These are phyloP conservation scores for Sicyos baderoa DNA, from an alignment of 306 rosid genomes.

Conservation along the genomic window DNA sequence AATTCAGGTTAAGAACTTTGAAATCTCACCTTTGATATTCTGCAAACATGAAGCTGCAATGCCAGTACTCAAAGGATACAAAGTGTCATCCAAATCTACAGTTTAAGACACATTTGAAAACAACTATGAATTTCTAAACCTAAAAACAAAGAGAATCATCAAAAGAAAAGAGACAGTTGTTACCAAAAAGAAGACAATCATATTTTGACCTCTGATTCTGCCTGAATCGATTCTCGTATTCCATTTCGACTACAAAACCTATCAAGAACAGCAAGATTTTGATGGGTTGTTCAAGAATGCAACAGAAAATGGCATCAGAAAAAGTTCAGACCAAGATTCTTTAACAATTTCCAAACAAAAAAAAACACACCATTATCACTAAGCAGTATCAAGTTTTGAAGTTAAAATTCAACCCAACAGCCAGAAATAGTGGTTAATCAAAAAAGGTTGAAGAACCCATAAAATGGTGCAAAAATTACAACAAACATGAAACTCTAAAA, in stretches of 20 bases:
- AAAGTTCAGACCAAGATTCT: not conserved
- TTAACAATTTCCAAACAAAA: not conserved
- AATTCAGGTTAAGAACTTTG: not conserved
- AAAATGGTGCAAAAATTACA: not conserved
- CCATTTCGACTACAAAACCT: slow-evolving; percentile 53
- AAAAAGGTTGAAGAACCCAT: not conserved
- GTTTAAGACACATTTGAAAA: not conserved
- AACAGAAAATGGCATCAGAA: not conserved
- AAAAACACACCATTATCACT: not conserved
- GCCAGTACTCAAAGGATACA: slow-evolving; percentile 73
- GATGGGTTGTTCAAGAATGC: not conserved
- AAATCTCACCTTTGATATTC: slow-evolving; percentile 65
- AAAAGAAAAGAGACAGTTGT: slow-evolving; percentile 13
- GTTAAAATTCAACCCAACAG: not conserved
- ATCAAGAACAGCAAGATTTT: slow-evolving; percentile 13
- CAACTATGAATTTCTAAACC: not conserved
- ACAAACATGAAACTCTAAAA: not conserved
- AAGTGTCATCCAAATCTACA: slow-evolving; percentile 90
- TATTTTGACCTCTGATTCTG: slow-evolving; percentile 61
- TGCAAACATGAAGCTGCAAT: slow-evolving; percentile 52
- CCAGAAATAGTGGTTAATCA: not conserved
- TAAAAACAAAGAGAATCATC: not conserved
- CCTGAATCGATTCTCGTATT: slow-evolving; percentile 43
- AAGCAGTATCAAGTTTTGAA: not conserved
- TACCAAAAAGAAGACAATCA: slow-evolving; percentile 90